phyloP scores from a whole-genome alignment of 306 rosid species.

The Citrullus amarus region DNA sequence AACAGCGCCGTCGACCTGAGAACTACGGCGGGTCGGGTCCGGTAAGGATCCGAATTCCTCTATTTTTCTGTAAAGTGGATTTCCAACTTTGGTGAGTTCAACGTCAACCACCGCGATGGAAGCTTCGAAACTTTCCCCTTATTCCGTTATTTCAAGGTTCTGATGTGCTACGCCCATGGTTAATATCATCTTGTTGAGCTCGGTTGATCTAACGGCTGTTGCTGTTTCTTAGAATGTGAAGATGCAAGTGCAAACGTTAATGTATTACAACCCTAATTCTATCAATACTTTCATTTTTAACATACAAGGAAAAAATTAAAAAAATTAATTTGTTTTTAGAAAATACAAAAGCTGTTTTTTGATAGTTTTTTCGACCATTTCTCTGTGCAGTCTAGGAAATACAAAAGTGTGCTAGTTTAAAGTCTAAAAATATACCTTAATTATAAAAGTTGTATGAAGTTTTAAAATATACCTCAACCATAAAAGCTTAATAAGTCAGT shows the following conservation, averaged over 20 bases:
- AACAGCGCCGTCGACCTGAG: not conserved
- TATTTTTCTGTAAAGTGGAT: not conserved
- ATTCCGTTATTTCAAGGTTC: not conserved
- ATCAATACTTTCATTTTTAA: no score
- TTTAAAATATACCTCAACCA: no score
- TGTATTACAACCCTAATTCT: no score
- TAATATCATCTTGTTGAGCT: not conserved
- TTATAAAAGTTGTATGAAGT: no score
- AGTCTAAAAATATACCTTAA: no score
- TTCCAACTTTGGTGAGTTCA: not conserved
- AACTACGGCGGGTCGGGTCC: slow-evolving; percentile 2
- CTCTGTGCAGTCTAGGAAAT: no score
- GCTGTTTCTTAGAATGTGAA: not conserved
- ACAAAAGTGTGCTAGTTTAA: no score
- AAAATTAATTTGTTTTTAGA: no score
- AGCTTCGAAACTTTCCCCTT: slow-evolving; percentile 1
- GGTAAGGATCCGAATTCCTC: not conserved
- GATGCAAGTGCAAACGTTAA: not conserved
- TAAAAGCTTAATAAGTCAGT: no score
- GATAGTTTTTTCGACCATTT: no score
- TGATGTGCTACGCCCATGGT: not conserved
- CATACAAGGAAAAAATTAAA: no score
- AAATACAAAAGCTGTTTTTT: no score
- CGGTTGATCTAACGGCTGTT: not conserved
- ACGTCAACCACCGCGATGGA: not conserved